phyloP scores from a whole-genome alignment of 2,329 filamentous ascomycete genomes.

The Sordariomycetes sp. region DNA sequence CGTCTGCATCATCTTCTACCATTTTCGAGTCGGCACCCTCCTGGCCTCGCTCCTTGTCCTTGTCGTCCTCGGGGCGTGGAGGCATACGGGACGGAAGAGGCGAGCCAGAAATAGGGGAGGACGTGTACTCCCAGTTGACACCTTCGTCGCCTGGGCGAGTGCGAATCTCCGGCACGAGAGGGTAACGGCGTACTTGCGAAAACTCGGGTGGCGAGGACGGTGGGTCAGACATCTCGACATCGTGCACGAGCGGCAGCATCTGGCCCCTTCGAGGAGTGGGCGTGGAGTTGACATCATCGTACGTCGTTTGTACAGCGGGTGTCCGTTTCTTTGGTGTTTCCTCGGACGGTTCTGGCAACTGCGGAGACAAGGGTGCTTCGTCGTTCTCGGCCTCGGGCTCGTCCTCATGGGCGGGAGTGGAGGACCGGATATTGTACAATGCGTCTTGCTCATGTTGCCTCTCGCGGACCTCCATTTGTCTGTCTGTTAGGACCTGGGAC shows the following conservation, averaged over 20 bases:
- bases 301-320: conserved; percentile 31
- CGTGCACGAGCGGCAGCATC: conserved; percentile 32
- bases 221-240: conserved; percentile 37
- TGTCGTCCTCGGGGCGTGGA: not conserved
- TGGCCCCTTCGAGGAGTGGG: conserved; percentile 50
- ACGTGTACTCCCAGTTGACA: conserved; percentile 45
- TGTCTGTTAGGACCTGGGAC: conserved; percentile 67
- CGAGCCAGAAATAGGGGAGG: conserved; percentile 34
- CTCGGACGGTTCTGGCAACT: conserved; percentile 3
- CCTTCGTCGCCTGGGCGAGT: conserved; percentile 31
- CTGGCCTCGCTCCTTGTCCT: not conserved
- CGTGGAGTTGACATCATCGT: conserved; percentile 46
- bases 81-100: conserved; percentile 19
- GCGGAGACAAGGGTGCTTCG: conserved; percentile 9
- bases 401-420: not conserved
- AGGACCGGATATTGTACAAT: not conserved
- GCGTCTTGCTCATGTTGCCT: conserved; percentile 54
- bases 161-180: conserved; percentile 39
- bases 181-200: conserved; percentile 30
- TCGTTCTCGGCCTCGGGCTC: not conserved
- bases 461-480: conserved; percentile 67
- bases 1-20: conserved; percentile 3
- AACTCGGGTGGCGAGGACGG: conserved; percentile 48
- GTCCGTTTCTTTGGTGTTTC: conserved; percentile 23
- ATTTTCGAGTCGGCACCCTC: conserved; percentile 1